Base-by-base conservation (phyloP, 768 basidiomycete genomes). In the Cantharellus cinnabarinus region DNA sequence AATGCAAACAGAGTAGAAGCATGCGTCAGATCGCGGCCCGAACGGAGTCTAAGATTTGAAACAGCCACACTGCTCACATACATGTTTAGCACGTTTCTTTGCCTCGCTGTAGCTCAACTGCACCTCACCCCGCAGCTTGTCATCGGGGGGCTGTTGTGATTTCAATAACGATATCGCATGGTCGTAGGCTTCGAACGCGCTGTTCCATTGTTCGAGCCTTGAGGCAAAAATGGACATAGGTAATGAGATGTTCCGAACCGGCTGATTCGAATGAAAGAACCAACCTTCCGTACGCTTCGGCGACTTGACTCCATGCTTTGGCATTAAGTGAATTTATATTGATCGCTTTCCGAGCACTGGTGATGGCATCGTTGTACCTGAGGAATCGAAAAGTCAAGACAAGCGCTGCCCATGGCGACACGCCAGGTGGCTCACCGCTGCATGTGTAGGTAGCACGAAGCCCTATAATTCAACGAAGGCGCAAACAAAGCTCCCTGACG, bases 131-230 rank as follows among this genome's bases (percentile, higher is more conserved):
- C 14, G 5, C 15, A 57, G 56, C 56, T 42, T 57, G 14, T 57
- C 41, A 41, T 57, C 56, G 5, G 5, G 35, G 42, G 14, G 5
- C 15, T 7, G 38, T 40, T 57, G 10, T 5, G 5, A 15, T 41
- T 57, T 57, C 5, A 57, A 41, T 37, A 57, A 14, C 10, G 10
- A 10, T 37, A 57, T 38, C 14, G 56, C 56, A 10, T 42, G 5
- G 56, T 57, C 56, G 41, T 57, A 57, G 5, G 56, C 56, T 14
- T 57, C 56, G 56, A 40, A 57, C 10, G 56, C 5, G 5, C 39
- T 41, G 40, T 41, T 57, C 56, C 56, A 57, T 41, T 57, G 56
- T 35, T 57, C 56, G 14, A 57, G 56, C 38, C 38, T 42, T 5
- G 56, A 14, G 10, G 7, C 29, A 14, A 7, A 37, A 7, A 37